Conservation (phyloP, 2,329 filamentous ascomycete genomes). For the Sporothrix variecibatus region DNA sequence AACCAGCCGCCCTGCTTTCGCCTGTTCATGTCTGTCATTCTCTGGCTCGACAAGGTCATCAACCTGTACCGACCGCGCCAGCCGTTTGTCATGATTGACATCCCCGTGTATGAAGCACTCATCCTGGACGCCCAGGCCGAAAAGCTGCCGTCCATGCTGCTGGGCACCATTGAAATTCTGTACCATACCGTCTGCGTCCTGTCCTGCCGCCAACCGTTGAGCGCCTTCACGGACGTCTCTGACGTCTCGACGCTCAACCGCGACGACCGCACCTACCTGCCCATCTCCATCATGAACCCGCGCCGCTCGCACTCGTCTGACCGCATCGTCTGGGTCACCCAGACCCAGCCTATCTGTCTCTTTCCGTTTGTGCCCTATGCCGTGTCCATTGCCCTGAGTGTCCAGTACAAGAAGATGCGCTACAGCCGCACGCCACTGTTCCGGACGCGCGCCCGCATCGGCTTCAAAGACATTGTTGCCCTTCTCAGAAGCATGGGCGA, state of each 20-base stretch:
- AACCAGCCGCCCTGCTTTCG: conserved; percentile 57
- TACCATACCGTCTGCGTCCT: conserved; percentile 66
- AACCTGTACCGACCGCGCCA: conserved; percentile 60
- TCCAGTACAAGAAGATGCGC: conserved; percentile 65
- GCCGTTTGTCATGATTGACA: conserved; percentile 52
- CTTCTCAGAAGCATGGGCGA: conserved; percentile 56
- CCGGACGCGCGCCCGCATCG: conserved; percentile 54
- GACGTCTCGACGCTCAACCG: conserved; percentile 37
- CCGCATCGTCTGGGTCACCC: conserved; percentile 57
- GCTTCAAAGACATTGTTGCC: conserved; percentile 57
- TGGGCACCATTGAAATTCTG: conserved; percentile 62
- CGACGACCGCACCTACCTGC: conserved; percentile 43
- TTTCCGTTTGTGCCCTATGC: conserved; percentile 64
- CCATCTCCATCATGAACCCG: conserved; percentile 54
- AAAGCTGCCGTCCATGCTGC: conserved; percentile 50
- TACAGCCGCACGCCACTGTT: conserved; percentile 62
- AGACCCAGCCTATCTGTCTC: conserved; percentile 53
- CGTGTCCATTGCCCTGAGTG: conserved; percentile 61
- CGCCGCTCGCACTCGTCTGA: conserved; percentile 60
- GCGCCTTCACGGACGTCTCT: conserved; percentile 36
- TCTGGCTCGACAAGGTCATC: conserved; percentile 60
- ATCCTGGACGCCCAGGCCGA: conserved; percentile 57
- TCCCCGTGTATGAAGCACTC: conserved; percentile 60
- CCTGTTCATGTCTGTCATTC: conserved; percentile 56
- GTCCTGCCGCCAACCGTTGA: conserved; percentile 55